Conservation (phyloP, 2,329 filamentous ascomycete species). For the Nigrospora sphaerica region DNA sequence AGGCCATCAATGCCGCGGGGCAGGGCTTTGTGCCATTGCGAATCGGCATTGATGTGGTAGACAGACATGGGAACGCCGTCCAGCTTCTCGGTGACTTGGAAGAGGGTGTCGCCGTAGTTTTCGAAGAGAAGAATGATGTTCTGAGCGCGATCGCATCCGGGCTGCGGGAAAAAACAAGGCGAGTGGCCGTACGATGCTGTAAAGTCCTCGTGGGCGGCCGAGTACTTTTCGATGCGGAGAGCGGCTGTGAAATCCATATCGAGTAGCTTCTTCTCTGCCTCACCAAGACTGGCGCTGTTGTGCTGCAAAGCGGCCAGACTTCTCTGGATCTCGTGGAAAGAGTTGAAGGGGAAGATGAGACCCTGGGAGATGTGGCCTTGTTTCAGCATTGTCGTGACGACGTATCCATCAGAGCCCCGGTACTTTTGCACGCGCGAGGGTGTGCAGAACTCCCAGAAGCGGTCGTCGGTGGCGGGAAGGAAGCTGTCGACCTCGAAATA, state of each 20-base stretch:
- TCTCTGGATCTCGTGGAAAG: constrained; percentile 12
- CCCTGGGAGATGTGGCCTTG: constrained; percentile 18
- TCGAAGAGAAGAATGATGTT: constrained; percentile 13
- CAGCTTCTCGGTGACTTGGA: constrained; percentile 24
- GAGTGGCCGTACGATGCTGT: constrained; percentile 7
- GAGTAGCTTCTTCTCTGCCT: constrained; percentile 9
- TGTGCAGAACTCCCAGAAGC: constrained; percentile 13
- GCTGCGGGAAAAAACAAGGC: constrained; percentile 18
- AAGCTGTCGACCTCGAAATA: constrained; percentile 26
- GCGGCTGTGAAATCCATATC: constrained; percentile 14
- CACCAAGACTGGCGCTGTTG: neutral
- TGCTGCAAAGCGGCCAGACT: constrained; percentile 9
- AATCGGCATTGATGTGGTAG: constrained; percentile 15
- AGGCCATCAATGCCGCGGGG: constrained; percentile 4
- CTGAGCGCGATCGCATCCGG: constrained; percentile 18
- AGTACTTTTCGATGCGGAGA: constrained; percentile 22
- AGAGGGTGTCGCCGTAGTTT: constrained; percentile 5
- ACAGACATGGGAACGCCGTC: constrained; percentile 23
- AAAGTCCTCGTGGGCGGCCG: constrained; percentile 3
- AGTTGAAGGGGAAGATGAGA: constrained; percentile 12
- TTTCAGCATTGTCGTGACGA: constrained; percentile 11
- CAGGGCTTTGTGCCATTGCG: constrained; percentile 10
- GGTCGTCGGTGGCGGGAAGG: constrained; percentile 11
- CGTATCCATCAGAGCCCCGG: constrained; percentile 12
- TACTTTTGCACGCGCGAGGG: neutral